Conservation (phyloP, 2,329 filamentous ascomycete species). For the Pseudofabraea citricarpa region DNA sequence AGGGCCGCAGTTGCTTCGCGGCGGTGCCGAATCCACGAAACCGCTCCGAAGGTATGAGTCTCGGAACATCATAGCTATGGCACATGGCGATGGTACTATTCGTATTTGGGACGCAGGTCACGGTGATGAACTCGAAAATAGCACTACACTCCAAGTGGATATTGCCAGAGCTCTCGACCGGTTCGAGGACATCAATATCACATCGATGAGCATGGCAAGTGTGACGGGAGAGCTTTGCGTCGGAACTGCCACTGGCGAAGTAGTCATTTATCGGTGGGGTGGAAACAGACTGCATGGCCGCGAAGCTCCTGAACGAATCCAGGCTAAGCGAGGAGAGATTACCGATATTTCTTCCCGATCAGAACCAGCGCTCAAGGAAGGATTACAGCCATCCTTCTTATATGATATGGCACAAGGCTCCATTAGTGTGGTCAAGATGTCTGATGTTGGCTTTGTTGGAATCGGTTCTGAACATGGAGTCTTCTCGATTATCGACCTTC, state of each 20-base stretch:
- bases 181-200: constrained; percentile 72
- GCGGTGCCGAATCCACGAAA: constrained; percentile 68
- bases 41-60: constrained; percentile 74
- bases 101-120: constrained; percentile 90
- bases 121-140: constrained; percentile 89
- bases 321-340: constrained; percentile 62
- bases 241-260: constrained; percentile 77
- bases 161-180: constrained; percentile 76
- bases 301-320: constrained; percentile 46
- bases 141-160: constrained; percentile 76
- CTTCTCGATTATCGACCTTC: constrained; percentile 78
- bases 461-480: constrained; percentile 80
- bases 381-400: constrained; percentile 72
- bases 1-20: constrained; percentile 72
- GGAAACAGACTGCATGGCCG: constrained; percentile 68
- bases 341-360: constrained; percentile 69
- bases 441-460: constrained; percentile 90
- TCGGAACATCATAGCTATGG: constrained; percentile 78
- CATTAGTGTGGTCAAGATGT: constrained; percentile 74
- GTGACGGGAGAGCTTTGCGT: constrained; percentile 79
- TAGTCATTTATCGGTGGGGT: constrained; percentile 86
- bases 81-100: constrained; percentile 88
- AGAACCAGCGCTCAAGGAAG: constrained; percentile 71
- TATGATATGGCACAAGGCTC: constrained; percentile 80
- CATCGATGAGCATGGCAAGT: constrained; percentile 74